Percentiles rank a stretch among this genome's conserved stretches.
These are phyloP conservation scores for Penicillium coprophilum DNA, from an alignment of 495 filamentous ascomycete species.

Conservation along the genomic window DNA sequence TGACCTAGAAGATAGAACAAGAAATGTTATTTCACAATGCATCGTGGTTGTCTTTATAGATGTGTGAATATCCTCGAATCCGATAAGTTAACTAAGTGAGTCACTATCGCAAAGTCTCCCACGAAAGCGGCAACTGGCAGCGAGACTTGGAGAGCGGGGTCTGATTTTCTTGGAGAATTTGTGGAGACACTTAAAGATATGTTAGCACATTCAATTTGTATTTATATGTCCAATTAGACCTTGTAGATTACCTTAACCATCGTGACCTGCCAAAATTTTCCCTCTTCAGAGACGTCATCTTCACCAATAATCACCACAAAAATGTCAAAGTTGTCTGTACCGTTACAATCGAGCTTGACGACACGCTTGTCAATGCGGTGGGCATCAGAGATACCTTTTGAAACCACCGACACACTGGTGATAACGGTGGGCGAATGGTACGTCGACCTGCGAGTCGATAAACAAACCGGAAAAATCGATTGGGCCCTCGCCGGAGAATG, in stretches of 20 bases:
- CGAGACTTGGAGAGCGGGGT: background rate
- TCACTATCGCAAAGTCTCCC: background rate
- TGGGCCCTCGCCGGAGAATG: constrained; percentile 24
- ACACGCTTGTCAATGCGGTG: constrained; percentile 21
- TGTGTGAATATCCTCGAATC: background rate
- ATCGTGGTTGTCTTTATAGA: background rate
- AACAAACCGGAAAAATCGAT: constrained; percentile 19
- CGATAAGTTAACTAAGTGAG: background rate
- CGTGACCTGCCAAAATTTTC: background rate
- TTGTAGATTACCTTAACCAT: background rate
- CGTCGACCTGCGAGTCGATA: constrained; percentile 24
- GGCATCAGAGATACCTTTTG: constrained; percentile 16
- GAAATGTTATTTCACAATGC: background rate
- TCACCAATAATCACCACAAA: background rate
- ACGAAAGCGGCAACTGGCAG: background rate
- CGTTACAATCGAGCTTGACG: background rate
- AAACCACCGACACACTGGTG: constrained; percentile 24
- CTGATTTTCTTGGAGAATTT: background rate
- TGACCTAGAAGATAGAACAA: background rate
- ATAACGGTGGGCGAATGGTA: constrained; percentile 19
- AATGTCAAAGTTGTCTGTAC: background rate
- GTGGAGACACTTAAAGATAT: background rate
- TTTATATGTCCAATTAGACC: background rate
- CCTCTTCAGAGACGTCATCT: background rate
- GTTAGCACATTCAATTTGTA: background rate